Evolutionary conservation across 2,329 filamentous ascomycete genomes (phyloP).

Genomic region (Lasiodiplodia sp.): DNA sequence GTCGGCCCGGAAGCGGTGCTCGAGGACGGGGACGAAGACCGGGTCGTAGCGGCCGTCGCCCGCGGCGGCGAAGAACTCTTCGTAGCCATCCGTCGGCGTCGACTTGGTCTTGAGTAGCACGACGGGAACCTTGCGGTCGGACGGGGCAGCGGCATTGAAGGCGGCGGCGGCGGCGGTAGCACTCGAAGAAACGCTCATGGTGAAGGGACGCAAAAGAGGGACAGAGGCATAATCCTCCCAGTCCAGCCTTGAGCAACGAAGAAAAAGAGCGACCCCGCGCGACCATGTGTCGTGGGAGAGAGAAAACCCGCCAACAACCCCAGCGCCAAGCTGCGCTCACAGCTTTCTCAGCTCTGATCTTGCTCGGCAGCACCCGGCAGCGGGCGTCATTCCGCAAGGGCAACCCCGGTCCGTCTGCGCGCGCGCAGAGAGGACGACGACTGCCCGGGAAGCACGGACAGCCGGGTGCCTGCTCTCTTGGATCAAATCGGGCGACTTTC

Average conservation of each 20-base stretch:
- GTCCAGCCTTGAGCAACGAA: not conserved
- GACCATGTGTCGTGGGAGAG: not conserved
- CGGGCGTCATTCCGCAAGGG: not conserved
- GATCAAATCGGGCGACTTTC: conserved; percentile 3
- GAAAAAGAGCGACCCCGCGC: not conserved
- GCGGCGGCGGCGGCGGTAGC: conserved; percentile 7
- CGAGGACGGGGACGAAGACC: conserved; percentile 77
- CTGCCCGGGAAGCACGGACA: conserved; percentile 10
- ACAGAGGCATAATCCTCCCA: conserved; percentile 5
- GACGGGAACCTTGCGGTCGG: conserved; percentile 57
- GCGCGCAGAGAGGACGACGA: not conserved
- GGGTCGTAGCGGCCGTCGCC: conserved; percentile 64
- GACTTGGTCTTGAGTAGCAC: conserved; percentile 82
- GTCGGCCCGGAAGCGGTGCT: conserved; percentile 70
- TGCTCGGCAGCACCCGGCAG: conserved; percentile 18
- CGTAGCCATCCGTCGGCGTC: conserved; percentile 73
- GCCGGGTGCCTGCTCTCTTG: not conserved
- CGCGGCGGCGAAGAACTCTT: conserved; percentile 67
- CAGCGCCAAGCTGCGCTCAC: not conserved
- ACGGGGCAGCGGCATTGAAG: not conserved
- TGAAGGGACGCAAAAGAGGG: conserved; percentile 1
- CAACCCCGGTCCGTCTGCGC: conserved; percentile 7
- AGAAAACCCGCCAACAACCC: not conserved
- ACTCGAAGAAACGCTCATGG: conserved; percentile 27
- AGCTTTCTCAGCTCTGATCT: conserved; percentile 1